Conservation (phyloP, 108 stramenopile genomes). For the Mediolabrus comicus region DNA sequence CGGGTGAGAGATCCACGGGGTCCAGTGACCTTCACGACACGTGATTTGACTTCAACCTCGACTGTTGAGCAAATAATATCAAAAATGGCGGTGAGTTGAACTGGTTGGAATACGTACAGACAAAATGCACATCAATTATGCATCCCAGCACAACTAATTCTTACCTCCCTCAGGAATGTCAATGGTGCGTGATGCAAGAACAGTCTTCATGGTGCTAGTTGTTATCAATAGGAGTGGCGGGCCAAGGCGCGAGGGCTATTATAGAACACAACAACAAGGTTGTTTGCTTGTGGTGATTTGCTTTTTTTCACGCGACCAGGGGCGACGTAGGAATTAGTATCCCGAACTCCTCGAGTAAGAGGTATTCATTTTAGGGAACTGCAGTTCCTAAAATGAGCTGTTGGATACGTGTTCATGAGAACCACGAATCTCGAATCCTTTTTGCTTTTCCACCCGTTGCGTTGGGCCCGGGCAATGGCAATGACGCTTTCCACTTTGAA, state of each 20-base stretch:
- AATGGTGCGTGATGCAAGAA: conserved; percentile 71
- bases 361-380: too few relatives aligned
- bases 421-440: background rate
- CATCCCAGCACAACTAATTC: background rate
- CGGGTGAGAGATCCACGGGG: conserved; percentile 91
- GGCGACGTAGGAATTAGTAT: background rate
- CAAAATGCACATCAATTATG: background rate
- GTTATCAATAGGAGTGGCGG: conserved; percentile 40
- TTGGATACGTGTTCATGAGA: background rate
- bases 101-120: background rate
- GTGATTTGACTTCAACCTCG: conserved; percentile 80
- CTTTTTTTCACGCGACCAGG: too few relatives aligned
- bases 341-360: too few relatives aligned
- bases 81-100: background rate
- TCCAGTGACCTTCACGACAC: conserved; percentile 90
- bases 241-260: conserved; percentile 63
- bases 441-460: background rate
- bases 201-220: conserved; percentile 74
- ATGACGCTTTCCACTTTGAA: conserved; percentile 2
- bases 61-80: conserved; percentile 50
- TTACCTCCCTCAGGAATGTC: conserved; percentile 78
- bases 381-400: too few relatives aligned
- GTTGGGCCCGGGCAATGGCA: too few relatives aligned
- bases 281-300: too few relatives aligned
- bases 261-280: background rate